A percentile compares a stretch with the other conserved stretches of the same genome.
Evolutionary conservation across 768 basidiomycete species (phyloP).

Genomic region (Boletus edulis): DNA sequence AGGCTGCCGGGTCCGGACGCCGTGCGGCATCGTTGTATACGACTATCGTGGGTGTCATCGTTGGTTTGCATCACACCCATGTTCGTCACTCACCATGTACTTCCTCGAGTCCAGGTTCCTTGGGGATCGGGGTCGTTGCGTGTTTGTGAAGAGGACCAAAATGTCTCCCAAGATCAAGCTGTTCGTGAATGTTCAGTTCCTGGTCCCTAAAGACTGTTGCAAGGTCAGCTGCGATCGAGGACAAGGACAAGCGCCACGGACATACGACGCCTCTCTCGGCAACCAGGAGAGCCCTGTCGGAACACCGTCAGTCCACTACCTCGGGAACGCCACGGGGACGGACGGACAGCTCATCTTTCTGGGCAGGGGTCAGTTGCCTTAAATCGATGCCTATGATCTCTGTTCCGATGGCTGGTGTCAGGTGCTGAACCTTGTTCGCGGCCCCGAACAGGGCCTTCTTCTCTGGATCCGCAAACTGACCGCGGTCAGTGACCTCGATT

Average conservation of each 20-base stretch:
- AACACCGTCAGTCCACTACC: conserved; percentile 6
- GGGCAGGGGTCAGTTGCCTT: conserved; percentile 57
- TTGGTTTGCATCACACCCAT: background rate
- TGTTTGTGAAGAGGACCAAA: conserved; percentile 81
- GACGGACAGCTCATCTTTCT: conserved; percentile 78
- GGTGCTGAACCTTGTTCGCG: conserved; percentile 62
- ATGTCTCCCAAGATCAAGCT: conserved; percentile 69
- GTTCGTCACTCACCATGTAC: conserved; percentile 54
- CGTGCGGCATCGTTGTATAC: conserved; percentile 68
- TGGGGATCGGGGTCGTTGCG: conserved; percentile 75
- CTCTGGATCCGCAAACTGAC: conserved; percentile 60
- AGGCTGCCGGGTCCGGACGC: conserved; percentile 61
- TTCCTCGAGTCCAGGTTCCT: conserved; percentile 68
- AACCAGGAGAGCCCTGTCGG: conserved; percentile 60
- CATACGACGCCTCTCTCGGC: conserved; percentile 79
- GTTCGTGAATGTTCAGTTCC: conserved; percentile 62
- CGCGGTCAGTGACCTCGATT: conserved; percentile 63
- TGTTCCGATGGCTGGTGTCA: conserved; percentile 73
- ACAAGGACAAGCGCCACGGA: conserved; percentile 30
- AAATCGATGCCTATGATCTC: conserved; percentile 75
- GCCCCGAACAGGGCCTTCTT: conserved; percentile 65
- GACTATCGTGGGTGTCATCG: conserved; percentile 38
- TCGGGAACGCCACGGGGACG: background rate
- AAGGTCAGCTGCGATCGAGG: background rate
- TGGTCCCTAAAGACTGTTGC: conserved; percentile 70